Evolutionary conservation across 1,284 basidiomycete species (phyloP), one percentile per base, ranked within the genome.

Genomic region (Marasmius fiardii): DNA sequence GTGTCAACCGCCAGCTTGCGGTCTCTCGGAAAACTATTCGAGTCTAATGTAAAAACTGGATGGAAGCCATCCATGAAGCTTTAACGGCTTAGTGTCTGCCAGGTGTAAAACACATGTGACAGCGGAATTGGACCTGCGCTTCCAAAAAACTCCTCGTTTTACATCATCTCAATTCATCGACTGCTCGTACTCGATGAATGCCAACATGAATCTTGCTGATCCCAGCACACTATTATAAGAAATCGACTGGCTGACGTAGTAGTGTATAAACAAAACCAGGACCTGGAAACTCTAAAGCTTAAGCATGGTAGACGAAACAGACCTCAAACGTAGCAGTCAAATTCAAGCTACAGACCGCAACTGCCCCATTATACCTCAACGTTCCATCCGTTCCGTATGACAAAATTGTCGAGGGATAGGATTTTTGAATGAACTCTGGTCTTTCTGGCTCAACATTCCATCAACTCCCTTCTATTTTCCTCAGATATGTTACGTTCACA

Each of bases 181-280:
- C n/a, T n/a, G n/a, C 34, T 58, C 57, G 37, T 52, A 58, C 49
- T 58, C 57, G 4, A 55, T 14, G 6, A 28, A 45, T 8, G 57
- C 57, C 4, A 58, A 28, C 4, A 58, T 33, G 43, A 56, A 58
- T 14, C 54, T 54, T 21, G 26, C 48, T 1, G 34, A 24, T 4
- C 57, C 57, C 7, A 51, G 24, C 6, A 55, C 16, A 31, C 49
- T 52, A 37, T 58, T 52, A 24, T 45, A 50, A 11, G 24, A 37
- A 16, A 51, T 53, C 26, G 48, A 41, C 18, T 31, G 28, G 21
- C 53, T 26, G 21, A 58, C 49, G 33, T 58, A 58, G 43, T 58
- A 58, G 54, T 55, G 28, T 14, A 24, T 12, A 26, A 37, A 16
- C n/a, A n/a, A n/a, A 12, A 11, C 10, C 21, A 18, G 10, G 28